A percentile compares a stretch with the other conserved stretches of the same genome.
Evolutionary conservation across 768 basidiomycete species (phyloP).

Genomic region (Rhizopogon roseolus): DNA sequence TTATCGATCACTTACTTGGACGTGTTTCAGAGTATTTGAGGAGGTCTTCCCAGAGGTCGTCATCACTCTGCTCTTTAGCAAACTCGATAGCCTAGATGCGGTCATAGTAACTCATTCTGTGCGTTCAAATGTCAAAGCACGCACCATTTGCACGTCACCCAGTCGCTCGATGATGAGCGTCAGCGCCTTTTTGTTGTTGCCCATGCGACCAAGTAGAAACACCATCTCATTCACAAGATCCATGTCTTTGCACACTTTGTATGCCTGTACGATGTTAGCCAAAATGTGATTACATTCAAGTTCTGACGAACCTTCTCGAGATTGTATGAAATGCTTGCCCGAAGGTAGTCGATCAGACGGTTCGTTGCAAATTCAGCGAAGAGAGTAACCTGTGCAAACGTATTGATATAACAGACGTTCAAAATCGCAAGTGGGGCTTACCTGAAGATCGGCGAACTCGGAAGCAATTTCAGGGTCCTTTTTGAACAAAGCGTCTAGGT

Average conservation of each 20-base stretch:
- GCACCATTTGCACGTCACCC: conserved; percentile 84
- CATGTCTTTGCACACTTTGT: conserved; percentile 74
- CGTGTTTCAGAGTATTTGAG: conserved; percentile 91
- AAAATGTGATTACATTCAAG: background rate
- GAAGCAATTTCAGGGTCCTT: conserved; percentile 79
- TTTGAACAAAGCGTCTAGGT: conserved; percentile 85
- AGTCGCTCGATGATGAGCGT: conserved; percentile 93
- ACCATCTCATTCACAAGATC: conserved; percentile 97
- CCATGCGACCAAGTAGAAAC: conserved; percentile 95
- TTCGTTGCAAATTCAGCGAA: conserved; percentile 84
- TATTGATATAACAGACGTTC: background rate
- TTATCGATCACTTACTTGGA: conserved; percentile 51
- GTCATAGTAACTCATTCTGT: background rate
- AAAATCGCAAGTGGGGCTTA: conserved; percentile 19
- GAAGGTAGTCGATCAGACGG: conserved; percentile 84
- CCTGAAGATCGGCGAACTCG: conserved; percentile 83
- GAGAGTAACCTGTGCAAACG: conserved; percentile 60
- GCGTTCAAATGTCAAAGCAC: conserved; percentile 14
- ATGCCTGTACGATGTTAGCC: conserved; percentile 51
- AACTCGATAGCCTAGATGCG: conserved; percentile 85
- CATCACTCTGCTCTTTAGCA: conserved; percentile 93
- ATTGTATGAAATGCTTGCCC: conserved; percentile 88
- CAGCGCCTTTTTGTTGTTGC: conserved; percentile 92
- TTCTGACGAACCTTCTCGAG: conserved; percentile 61
- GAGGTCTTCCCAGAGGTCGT: conserved; percentile 97